phyloP scores from a whole-genome alignment of 805 yeast species.

The Saccharomyces eubayanus region DNA sequence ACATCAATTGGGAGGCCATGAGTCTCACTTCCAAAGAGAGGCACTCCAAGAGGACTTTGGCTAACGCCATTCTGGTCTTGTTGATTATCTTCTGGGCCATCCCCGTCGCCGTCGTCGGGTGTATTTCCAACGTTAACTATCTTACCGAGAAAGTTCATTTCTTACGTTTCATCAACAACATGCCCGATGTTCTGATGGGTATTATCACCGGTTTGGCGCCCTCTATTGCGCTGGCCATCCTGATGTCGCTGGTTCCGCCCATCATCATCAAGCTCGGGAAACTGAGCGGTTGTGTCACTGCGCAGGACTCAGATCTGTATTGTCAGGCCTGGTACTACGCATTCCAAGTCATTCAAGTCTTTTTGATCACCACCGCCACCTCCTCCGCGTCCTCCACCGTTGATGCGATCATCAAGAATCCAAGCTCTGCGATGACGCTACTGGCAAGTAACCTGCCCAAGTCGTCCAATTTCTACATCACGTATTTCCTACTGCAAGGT shows the following conservation, averaged over 20 bases:
- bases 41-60: slow-evolving; percentile 45
- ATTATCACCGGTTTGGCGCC: slow-evolving; percentile 84
- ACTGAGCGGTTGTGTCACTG: slow-evolving; percentile 61
- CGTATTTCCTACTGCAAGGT: slow-evolving; percentile 76
- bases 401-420: slow-evolving; percentile 56
- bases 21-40: slow-evolving; percentile 51
- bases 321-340: slow-evolving; percentile 86
- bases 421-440: slow-evolving; percentile 62
- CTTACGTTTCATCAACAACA: slow-evolving; percentile 62
- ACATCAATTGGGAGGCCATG: slow-evolving; percentile 76
- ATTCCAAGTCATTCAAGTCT: slow-evolving; percentile 85
- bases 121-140: slow-evolving; percentile 75
- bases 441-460: slow-evolving; percentile 75
- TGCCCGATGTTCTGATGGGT: slow-evolving; percentile 69
- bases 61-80: slow-evolving; percentile 54
- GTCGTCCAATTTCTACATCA: slow-evolving; percentile 83
- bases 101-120: slow-evolving; percentile 97
- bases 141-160: slow-evolving; percentile 65
- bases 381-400: slow-evolving; percentile 77
- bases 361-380: slow-evolving; percentile 72
- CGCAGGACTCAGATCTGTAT: slow-evolving; percentile 65
- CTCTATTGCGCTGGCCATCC: slow-evolving; percentile 64
- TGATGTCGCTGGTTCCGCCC: slow-evolving; percentile 83
- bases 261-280: slow-evolving; percentile 71
- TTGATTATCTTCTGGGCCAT: slow-evolving; percentile 87